Percentiles rank a stretch among this genome's conserved stretches.
Evolutionary conservation across 345 rosid genomes (phyloP).

Genomic region (Psidium friedrichsthalianum): DNA sequence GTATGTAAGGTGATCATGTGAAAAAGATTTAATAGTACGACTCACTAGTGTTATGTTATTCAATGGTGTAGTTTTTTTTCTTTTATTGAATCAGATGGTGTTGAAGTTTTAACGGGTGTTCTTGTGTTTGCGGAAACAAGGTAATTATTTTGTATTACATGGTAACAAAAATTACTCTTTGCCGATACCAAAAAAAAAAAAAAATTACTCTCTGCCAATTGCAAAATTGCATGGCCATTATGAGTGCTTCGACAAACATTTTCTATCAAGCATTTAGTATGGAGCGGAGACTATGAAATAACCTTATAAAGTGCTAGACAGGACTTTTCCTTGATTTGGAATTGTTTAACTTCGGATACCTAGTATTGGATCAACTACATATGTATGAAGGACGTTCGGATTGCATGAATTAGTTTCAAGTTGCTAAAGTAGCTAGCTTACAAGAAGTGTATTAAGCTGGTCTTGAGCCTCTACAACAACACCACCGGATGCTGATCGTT

Average conservation of each 20-base stretch:
- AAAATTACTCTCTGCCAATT: not conserved
- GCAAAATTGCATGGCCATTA: not conserved
- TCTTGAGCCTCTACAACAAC: not conserved
- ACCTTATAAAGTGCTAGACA: not conserved
- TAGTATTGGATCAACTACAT: not conserved
- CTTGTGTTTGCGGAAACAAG: constrained; percentile 92
- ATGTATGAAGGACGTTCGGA: not conserved
- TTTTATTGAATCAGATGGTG: constrained; percentile 72
- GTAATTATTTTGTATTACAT: constrained; percentile 15
- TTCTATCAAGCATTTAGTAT: not conserved
- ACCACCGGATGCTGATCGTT: not conserved
- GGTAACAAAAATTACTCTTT: too few species aligned
- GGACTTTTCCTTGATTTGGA: not conserved
- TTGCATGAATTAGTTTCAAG: not conserved
- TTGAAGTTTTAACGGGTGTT: constrained; percentile 81
- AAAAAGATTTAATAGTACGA: not conserved
- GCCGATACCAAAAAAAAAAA: too few species aligned
- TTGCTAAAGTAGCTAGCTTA: not conserved
- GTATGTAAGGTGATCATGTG: not conserved
- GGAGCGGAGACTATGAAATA: not conserved
- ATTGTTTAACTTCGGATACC: not conserved
- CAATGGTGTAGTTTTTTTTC: constrained; percentile 38
- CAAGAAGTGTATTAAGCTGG: not conserved
- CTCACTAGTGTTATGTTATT: not conserved
- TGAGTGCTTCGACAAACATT: not conserved